Evolutionary conservation across 202 grass and related monocot species (phyloP), one percentile per base, ranked within the genome.

Genomic region (Alloteropsis angusta): DNA sequence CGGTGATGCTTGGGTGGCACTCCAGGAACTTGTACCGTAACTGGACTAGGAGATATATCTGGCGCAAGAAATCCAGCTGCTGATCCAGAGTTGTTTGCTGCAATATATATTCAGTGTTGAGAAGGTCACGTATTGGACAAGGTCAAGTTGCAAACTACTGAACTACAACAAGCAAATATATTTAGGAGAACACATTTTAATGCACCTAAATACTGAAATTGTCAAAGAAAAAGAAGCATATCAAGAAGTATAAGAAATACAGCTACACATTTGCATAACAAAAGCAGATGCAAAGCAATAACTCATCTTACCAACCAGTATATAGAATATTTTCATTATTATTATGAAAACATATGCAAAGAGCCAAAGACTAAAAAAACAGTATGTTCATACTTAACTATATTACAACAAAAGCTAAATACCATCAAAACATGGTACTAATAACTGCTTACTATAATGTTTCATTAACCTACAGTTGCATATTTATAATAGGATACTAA

Each of bases 61-160:
- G 86, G 96, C 61, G 79, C 50, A 16, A 80, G 28, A 30, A 75
- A 14, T 82, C 82, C 85, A 60, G 22, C 35, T 71, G 80, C 66
- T 7, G 82, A 34, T 36, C 47, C 64, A 37, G 96, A 91, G 69
- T 85, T 87, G 63, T 93, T 93, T 34, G 16, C 96, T 96, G 96
- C 71, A 89, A 82, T 37, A 74, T 76, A 71, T 80, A 84, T 64
- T 84, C 76, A 78, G 48, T 16, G 61, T 23, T 37, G 34, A 67
- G 38, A 61, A 52, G 11, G 32, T 25, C n/a, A 78, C 59, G 64
- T 60, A 7, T 26, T 67, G 62, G 55, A 76, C 46, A 59, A 84
- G 73, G n/a, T 57, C 42, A 80, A 72, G 50, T 45, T 68, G 72
- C 36, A 22, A 48, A 68, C 54, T 62, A 44, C 16, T 10, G n/a